These are phyloP conservation scores for Fusarium pilosicola DNA, from an alignment of 2,329 filamentous ascomycete species.

Conservation along the genomic window DNA sequence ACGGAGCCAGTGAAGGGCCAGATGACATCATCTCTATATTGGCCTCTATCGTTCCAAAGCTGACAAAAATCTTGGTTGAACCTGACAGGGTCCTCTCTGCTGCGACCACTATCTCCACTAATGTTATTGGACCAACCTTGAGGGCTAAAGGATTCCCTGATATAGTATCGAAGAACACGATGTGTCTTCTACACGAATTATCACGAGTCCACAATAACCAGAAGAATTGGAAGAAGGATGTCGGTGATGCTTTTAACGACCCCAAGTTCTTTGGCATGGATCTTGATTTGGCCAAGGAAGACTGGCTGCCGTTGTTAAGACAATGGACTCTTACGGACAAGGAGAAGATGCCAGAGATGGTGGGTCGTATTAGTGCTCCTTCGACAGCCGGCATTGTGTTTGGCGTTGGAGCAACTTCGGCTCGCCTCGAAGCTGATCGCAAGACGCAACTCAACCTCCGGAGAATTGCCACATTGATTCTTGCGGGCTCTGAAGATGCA, in stretches of 20 bases:
- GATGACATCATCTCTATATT: constrained; percentile 85
- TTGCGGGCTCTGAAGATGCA: constrained; percentile 80
- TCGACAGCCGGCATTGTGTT: constrained; percentile 97
- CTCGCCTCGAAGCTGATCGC: constrained; percentile 92
- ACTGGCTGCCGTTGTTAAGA: constrained; percentile 85
- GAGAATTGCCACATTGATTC: constrained; percentile 80
- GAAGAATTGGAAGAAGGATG: constrained; percentile 92
- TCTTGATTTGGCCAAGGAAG: constrained; percentile 70
- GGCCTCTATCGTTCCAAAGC: constrained; percentile 78
- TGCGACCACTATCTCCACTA: constrained; percentile 82
- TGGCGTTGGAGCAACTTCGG: constrained; percentile 94
- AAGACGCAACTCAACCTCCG: constrained; percentile 91
- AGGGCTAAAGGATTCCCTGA: constrained; percentile 88
- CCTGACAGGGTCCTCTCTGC: constrained; percentile 83
- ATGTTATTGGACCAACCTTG: constrained; percentile 82
- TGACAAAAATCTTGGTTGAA: constrained; percentile 86
- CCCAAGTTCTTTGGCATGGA: constrained; percentile 81
- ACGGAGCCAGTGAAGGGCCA: constrained; percentile 59
- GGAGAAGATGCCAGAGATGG: constrained; percentile 83
- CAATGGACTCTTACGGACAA: constrained; percentile 91
- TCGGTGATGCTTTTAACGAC: constrained; percentile 92
- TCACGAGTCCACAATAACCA: constrained; percentile 81
- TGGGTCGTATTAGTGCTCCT: constrained; percentile 82
- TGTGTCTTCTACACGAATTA: constrained; percentile 81
- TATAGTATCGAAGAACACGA: constrained; percentile 76